Conservation (phyloP, 768 basidiomycete species). For the Bullera alba region DNA sequence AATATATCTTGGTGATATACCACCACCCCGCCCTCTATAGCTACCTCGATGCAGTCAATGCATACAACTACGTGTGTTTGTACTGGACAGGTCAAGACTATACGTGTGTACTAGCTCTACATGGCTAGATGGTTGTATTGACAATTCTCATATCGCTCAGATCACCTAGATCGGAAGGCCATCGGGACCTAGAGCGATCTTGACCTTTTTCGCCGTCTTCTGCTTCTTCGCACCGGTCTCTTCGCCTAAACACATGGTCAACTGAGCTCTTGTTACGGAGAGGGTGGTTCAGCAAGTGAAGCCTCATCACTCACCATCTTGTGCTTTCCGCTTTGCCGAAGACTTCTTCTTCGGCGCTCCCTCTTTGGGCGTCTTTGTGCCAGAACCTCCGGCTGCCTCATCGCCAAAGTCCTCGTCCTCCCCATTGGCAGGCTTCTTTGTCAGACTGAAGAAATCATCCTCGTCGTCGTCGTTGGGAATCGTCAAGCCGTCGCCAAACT, state of each 20-base stretch:
- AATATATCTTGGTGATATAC: too few species aligned
- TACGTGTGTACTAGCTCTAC: too few species aligned
- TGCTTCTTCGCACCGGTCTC: constrained; percentile 10
- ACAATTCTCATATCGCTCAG: too few species aligned
- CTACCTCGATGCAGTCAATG: too few species aligned
- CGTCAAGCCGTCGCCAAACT: constrained; percentile 25
- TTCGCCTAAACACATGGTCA: constrained; percentile 10
- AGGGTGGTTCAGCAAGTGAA: background rate
- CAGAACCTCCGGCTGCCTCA: constrained; percentile 12
- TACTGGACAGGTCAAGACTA: too few species aligned
- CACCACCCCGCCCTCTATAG: too few species aligned
- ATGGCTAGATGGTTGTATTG: too few species aligned
- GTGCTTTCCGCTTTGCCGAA: constrained; percentile 20
- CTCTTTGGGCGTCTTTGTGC: background rate
- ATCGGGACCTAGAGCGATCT: constrained; percentile 36
- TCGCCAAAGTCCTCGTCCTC: constrained; percentile 41
- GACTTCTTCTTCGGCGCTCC: constrained; percentile 14
- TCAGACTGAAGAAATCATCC: constrained; percentile 41
- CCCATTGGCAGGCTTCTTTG: constrained; percentile 19
- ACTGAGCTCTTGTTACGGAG: background rate
- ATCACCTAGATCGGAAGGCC: constrained; percentile 36
- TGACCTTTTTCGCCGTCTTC: constrained; percentile 38
- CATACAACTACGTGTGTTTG: too few species aligned
- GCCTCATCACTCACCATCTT: constrained; percentile 23
- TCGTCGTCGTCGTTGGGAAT: constrained; percentile 30